These are phyloP conservation scores for Fusarium sp. DNA, from an alignment of 2,329 filamentous ascomycete genomes.

Conservation along the genomic window DNA sequence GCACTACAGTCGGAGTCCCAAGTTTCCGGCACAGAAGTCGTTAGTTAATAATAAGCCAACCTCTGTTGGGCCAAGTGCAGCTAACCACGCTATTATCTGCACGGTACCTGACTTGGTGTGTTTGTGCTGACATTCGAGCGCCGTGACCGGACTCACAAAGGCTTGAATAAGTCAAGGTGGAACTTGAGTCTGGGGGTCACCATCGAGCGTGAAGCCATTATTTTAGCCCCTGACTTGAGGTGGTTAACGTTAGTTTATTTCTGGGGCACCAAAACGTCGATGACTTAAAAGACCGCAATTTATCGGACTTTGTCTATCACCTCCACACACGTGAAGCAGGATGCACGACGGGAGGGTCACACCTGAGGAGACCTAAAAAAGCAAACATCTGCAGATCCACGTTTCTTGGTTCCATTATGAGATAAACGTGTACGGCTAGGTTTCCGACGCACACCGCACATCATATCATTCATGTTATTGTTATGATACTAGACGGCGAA, in stretches of 20 bases:
- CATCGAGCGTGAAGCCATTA: not conserved
- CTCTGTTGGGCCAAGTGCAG: constrained; percentile 13
- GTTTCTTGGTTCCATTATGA: constrained; percentile 26
- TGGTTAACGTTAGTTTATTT: not conserved
- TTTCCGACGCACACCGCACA: constrained; percentile 4
- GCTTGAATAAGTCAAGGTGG: constrained; percentile 4
- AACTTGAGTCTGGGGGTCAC: constrained; percentile 5
- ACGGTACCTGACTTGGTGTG: constrained; percentile 23
- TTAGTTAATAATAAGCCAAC: constrained; percentile 3
- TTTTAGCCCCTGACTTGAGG: constrained; percentile 15
- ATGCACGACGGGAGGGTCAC: constrained; percentile 16
- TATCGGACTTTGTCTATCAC: constrained; percentile 13
- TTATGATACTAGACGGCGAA: constrained; percentile 2
- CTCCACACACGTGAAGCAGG: not conserved
- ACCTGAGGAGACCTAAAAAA: constrained; percentile 26
- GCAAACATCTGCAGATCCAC: constrained; percentile 32
- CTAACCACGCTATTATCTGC: constrained; percentile 6
- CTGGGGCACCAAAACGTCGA: not conserved
- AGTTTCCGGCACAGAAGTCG: constrained; percentile 27
- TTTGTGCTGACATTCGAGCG: constrained; percentile 12
- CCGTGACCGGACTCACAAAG: constrained; percentile 4
- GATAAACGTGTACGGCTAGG: constrained; percentile 1
- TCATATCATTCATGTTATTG: constrained; percentile 17
- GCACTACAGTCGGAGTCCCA: constrained; percentile 27
- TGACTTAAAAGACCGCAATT: constrained; percentile 12